phyloP scores from a whole-genome alignment of 108 stramenopile genomes.

The Chaetoceros muelleri region DNA sequence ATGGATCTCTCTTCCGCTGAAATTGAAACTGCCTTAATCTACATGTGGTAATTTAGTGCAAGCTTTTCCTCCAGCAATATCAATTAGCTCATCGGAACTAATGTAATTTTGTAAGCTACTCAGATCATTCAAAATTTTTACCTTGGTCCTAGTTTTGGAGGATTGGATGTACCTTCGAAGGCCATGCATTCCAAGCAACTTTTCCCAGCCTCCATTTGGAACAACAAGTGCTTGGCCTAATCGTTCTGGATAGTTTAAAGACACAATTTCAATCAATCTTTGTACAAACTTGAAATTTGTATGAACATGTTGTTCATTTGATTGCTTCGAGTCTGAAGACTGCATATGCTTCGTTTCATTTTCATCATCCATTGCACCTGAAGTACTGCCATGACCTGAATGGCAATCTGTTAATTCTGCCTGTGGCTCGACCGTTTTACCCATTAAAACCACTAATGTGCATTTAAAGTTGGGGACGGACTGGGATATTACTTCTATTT shows the following conservation, averaged over 20 bases:
- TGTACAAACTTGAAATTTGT: conserved; percentile 28
- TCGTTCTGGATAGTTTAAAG: conserved; percentile 55
- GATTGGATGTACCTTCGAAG: conserved; percentile 16
- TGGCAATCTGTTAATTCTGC: neutral
- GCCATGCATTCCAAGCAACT: conserved; percentile 5
- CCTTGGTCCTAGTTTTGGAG: conserved; percentile 15
- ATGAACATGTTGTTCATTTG: conserved; percentile 39
- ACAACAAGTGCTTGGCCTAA: conserved; percentile 37
- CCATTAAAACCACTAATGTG: conserved; percentile 43
- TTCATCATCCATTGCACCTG: neutral
- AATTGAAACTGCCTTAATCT: too few relatives aligned
- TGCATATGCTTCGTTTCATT: conserved; percentile 3
- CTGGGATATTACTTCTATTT: conserved; percentile 10
- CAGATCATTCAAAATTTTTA: conserved; percentile 20
- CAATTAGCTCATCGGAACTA: conserved; percentile 20
- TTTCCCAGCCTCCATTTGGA: conserved; percentile 18
- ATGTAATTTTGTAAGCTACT: conserved; percentile 33
- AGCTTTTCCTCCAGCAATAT: conserved; percentile 35
- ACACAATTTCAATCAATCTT: conserved; percentile 20
- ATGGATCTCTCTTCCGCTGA: too few relatives aligned
- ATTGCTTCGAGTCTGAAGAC: neutral
- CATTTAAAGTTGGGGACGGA: conserved; percentile 22
- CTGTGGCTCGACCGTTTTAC: conserved; percentile 7
- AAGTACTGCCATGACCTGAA: neutral
- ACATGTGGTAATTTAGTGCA: too few relatives aligned